Base-by-base conservation (phyloP, 495 filamentous ascomycete genomes). In the Aspergillus saccharolyticus region DNA sequence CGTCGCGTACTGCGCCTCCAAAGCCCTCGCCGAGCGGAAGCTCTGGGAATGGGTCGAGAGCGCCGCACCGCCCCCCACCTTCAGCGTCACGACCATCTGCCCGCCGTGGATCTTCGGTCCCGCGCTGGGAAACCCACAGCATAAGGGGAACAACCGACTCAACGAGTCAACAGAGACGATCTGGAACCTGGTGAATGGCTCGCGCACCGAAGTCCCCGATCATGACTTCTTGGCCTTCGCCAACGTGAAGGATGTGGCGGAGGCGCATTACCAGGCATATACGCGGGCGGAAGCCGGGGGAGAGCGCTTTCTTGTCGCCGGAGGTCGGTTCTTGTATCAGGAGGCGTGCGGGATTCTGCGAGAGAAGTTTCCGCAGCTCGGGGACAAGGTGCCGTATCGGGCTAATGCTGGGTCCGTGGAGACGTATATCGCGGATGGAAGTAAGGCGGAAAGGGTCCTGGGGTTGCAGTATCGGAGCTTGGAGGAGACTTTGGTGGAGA, bases 61-160 rank as follows among this genome's bases (percentile, higher is more conserved):
- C 5, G 33, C 33, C 5, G 33, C 14, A 42, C 18, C 17, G 39
- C 4, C 19, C 3, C 50, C 50, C 6, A 39, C 39, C 5, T 44
- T 43, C 42, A 16, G 19, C 42, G 14, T 54, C 17, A 28, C 52
- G 16, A 54, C 52, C 39, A 54, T 54, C 22, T 44, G 20, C n/a
- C 52, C 52, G 14, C 42, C 52, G 12, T 25, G 30, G 52, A 28
- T 45, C 5, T 54, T 44, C n/a, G 52, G 52, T 3, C 52, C 52
- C 9, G 22, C 39, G 3, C 15, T 54, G 7, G 20, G n/a, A 14
- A 20, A 15, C 2, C 14, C 17, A n/a, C 17, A 39, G 14, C 33
- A n/a, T n/a, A 8, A 15, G 2, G 33, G 33, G 33, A 7, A 42
- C 12, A 16, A 20, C 9, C 17, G 28, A 3, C n/a, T 54, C 12